Evolutionary conservation across 2,329 filamentous ascomycete species (phyloP), one percentile per base, ranked within the genome.

Genomic region (Fusarium nematophilum): DNA sequence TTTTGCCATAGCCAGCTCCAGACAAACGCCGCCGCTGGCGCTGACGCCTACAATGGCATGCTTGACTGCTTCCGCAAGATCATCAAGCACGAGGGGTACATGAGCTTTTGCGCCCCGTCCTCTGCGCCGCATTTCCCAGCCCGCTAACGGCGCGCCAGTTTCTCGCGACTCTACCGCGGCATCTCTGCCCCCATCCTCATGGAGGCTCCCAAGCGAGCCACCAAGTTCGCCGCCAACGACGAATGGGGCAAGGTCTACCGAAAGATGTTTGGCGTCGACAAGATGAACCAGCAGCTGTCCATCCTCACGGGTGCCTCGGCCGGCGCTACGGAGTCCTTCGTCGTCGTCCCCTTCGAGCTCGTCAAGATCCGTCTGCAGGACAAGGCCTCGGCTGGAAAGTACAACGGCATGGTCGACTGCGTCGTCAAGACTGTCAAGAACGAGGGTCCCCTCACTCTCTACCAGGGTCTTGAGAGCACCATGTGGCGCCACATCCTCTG

Each of bases 311-410:
- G 95, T 69, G 95, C 95, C 27, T 92, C 93, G 18, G 95, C 95
- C 57, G 95, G 95, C 75, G 95, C 94, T 29, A 98, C 94, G 54
- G 95, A 99, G 79, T 85, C 94, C 46, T 95, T 99, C 75, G 93
- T 98, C 66, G 95, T 99, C 57, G 95, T 99, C 26, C 95, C 95
- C 44, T 99, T 99, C 76, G 95, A 97, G 83, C 87, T 97, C 55
- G 90, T 99, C 84, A 99, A 99, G 86, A 99, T 99, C 74, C 90
- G 95, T 66, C 85, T 99, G 39, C 95, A 99, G 78, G 95, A 99
- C 81, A 93, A 91, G 79, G 92, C 94, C 13, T 95, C 93, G 44
- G 92, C 94, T 34, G 87, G 90, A 74, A 96, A 91, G 77, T 95
- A 95, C 81, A 90, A 81, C 64, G 91, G 92, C 76, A 90, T 92